These are phyloP conservation scores for Nothophoma quercina DNA, from an alignment of 2,329 filamentous ascomycete species.

Conservation along the genomic window DNA sequence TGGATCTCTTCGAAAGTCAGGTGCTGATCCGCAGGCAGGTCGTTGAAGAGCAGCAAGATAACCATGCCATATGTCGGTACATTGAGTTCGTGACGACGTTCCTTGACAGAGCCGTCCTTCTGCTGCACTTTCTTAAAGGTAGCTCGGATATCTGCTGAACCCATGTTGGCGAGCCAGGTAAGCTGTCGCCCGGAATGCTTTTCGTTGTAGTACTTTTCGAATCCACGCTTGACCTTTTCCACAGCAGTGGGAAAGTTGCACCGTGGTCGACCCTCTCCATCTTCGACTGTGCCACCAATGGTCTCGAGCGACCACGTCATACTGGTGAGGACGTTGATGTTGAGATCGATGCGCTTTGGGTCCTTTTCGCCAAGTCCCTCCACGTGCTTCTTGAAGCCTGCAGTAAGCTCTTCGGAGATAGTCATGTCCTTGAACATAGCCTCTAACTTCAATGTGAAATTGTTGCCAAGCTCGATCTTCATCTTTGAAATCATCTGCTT, in stretches of 20 bases:
- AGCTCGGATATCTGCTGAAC: constrained; percentile 86
- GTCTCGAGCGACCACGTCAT: constrained; percentile 96
- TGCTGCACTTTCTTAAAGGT: constrained; percentile 75
- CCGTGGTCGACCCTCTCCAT: constrained; percentile 55
- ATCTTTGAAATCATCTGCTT: constrained; percentile 95
- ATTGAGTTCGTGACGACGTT: constrained; percentile 85
- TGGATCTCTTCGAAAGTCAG: constrained; percentile 80
- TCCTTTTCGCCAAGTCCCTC: constrained; percentile 64
- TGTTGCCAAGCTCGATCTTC: constrained; percentile 95
- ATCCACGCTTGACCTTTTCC: constrained; percentile 78
- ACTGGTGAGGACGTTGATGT: constrained; percentile 85
- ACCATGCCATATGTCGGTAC: constrained; percentile 94
- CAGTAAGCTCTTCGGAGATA: constrained; percentile 82
- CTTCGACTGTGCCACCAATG: constrained; percentile 68
- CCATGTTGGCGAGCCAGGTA: constrained; percentile 80
- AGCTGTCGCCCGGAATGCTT: constrained; percentile 88
- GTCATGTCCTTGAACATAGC: constrained; percentile 98
- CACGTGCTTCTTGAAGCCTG: constrained; percentile 76
- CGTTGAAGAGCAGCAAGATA: constrained; percentile 88
- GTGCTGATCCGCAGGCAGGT: constrained; percentile 62
- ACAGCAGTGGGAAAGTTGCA: constrained; percentile 81
- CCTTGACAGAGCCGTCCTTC: constrained; percentile 70
- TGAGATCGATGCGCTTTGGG: constrained; percentile 75
- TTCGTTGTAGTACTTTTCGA: constrained; percentile 86
- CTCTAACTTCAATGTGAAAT: constrained; percentile 91